A percentile compares a stretch with the other conserved stretches of the same genome.
Conservation (phyloP, 1,139 yeast genomes). For the Kodamaea sp. region DNA sequence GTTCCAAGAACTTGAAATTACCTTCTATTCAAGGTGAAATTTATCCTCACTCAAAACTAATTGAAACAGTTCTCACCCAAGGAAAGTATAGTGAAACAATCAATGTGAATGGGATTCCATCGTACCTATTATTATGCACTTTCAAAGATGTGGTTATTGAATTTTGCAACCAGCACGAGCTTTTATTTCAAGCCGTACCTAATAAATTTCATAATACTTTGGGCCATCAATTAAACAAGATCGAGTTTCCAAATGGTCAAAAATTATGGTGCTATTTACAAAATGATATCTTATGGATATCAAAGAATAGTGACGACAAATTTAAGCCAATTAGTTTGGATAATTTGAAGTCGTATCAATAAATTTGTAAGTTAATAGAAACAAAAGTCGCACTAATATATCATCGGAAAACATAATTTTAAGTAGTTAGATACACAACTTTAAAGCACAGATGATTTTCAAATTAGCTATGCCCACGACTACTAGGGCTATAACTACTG, state of each 20-base stretch:
- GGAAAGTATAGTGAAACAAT: not conserved
- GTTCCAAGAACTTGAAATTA: slow-evolving; percentile 5
- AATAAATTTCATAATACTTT: slow-evolving; percentile 16
- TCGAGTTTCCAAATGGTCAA: slow-evolving; percentile 11
- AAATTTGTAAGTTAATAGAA: no score
- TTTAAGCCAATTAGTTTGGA: slow-evolving; percentile 25
- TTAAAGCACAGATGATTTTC: no score
- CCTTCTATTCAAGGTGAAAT: slow-evolving; percentile 18
- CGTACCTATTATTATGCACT: slow-evolving; percentile 27
- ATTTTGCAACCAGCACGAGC: slow-evolving; percentile 26
- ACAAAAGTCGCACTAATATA: no score
- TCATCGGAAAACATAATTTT: no score
- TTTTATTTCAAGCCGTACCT: slow-evolving; percentile 20
- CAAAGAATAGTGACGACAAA: slow-evolving; percentile 9
- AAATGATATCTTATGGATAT: slow-evolving; percentile 35
- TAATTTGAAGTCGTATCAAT: slow-evolving; percentile 7
- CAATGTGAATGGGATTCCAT: slow-evolving; percentile 29
- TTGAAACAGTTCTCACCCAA: slow-evolving; percentile 2
- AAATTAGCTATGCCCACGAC: not conserved
- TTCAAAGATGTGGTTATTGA: slow-evolving; percentile 38
- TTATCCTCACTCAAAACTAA: slow-evolving; percentile 8
- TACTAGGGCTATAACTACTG: not conserved
- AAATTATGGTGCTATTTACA: slow-evolving; percentile 23
- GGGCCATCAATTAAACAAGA: slow-evolving; percentile 25
- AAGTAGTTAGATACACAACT: no score